Conservation (phyloP, 2,329 filamentous ascomycete genomes). For the Aspergillus quadricinctus region DNA sequence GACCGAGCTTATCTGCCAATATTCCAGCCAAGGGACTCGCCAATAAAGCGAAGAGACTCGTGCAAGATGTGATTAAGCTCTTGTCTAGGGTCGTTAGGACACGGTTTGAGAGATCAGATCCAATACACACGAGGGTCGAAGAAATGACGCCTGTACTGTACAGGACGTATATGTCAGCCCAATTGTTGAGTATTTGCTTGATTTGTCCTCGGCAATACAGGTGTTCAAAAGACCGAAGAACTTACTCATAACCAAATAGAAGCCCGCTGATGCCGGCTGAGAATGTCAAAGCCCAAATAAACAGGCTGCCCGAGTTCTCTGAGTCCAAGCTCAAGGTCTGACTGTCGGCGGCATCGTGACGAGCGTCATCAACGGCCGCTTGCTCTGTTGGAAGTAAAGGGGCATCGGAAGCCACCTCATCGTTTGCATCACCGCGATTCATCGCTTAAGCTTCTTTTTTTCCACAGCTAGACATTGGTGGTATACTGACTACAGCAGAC, state of each 20-base stretch:
- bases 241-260: slow-evolving; percentile 59
- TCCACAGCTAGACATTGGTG: slow-evolving; percentile 6
- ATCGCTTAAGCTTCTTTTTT: slow-evolving; percentile 18
- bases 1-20: slow-evolving; percentile 47
- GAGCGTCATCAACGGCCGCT: slow-evolving; percentile 3
- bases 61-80: slow-evolving; percentile 55
- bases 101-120: slow-evolving; percentile 49
- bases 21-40: slow-evolving; percentile 53
- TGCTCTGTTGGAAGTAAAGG: slow-evolving; percentile 27
- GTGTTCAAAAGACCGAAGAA: not conserved
- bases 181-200: not conserved
- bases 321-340: slow-evolving; percentile 8
- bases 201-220: not conserved
- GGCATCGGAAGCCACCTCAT: slow-evolving; percentile 20
- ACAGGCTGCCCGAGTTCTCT: slow-evolving; percentile 32
- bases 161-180: slow-evolving; percentile 12
- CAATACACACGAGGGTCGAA: slow-evolving; percentile 55
- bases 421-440: slow-evolving; percentile 19
- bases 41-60: slow-evolving; percentile 54
- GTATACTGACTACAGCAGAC: not conserved
- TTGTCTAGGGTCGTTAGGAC: slow-evolving; percentile 53
- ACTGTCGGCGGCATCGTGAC: slow-evolving; percentile 10
- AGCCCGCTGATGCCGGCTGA: slow-evolving; percentile 56
- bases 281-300: slow-evolving; percentile 54
- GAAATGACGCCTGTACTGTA: slow-evolving; percentile 57